Percentiles rank a stretch among this genome's conserved stretches.
Conservation (phyloP, 2,329 filamentous ascomycete genomes). For the Colletotrichum eleusines region DNA sequence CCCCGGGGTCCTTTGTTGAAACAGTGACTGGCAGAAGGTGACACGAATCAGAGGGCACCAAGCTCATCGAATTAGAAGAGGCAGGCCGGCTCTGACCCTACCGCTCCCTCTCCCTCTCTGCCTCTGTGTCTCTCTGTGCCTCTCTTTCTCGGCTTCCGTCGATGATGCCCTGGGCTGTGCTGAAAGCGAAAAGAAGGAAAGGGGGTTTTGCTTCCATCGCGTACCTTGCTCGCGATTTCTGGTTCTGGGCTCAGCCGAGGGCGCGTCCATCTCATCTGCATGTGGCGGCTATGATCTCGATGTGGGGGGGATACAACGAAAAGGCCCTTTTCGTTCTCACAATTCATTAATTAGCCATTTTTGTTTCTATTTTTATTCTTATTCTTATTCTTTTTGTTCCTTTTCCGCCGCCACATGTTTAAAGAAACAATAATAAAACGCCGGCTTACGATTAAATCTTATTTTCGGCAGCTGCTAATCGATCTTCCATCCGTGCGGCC, state of each 20-base stretch:
- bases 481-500: constrained; percentile 23
- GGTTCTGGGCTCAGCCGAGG: no score
- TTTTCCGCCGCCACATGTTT: background rate
- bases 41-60: constrained; percentile 6
- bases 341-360: no score
- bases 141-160: no score
- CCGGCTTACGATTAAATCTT: constrained; percentile 15
- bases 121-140: background rate
- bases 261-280: background rate
- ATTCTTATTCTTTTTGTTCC: background rate
- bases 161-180: no score
- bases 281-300: background rate
- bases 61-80: background rate
- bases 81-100: no score
- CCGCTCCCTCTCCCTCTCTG: background rate
- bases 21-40: constrained; percentile 5
- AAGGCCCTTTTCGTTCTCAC: background rate
- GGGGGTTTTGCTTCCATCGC: no score
- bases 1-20: background rate
- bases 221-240: no score
- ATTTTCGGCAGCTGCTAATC: constrained; percentile 26
- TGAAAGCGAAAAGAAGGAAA: no score
- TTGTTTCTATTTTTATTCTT: background rate
- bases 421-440: constrained; percentile 13
- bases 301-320: background rate